Evolutionary conservation across 2,329 filamentous ascomycete genomes (phyloP), one percentile per base, ranked within the genome.

Genomic region (Talaromyces funiculosus): DNA sequence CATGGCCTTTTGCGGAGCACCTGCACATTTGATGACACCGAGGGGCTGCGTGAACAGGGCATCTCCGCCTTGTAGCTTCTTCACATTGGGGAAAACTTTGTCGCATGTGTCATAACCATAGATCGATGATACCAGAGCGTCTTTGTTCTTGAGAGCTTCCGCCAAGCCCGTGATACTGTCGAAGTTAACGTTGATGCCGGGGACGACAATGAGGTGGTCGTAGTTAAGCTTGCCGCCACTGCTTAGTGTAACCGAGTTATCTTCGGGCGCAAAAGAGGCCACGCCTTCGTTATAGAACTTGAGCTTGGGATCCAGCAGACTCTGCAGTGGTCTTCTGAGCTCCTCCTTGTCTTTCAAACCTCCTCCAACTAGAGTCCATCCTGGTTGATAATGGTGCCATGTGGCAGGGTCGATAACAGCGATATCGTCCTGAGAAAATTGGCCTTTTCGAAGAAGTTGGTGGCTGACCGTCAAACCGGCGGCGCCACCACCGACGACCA

Each of bases 371-470:
- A 89, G 77, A 1, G 86, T 89, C 86, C 86, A 89, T 58, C 86
- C 86, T 0, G 86, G 85, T 71, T 89, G 86, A 69, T 88, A 89
- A 73, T 89, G 80, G 68, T 89, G 86, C 78, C 80, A 86, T 64
- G 74, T 69, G 0, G 86, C 80, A 0, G 86, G 86, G 64, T 89
- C 86, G 45, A 89, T 74, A 26, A 89, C 67, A 29, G 86, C 86
- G 62, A 89, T 86, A 62, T 89, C 86, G 33, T 84, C 77, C 45
- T 78, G 74, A 0, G 71, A 64, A 67, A 87, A 88, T 26, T 79
- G 79, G 45, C 84, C 84, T 0, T 79, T 77, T 1, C 80, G 80
- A 3, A 89, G 80, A 3, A 90, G 81, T 74, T 90, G 87, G 67
- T 89, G 86, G 67, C 84, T 85, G 67, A 88, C 82, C 1, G 83